phyloP scores from a whole-genome alignment of 139 green algal genomes.

The Volvox reticuliferus region DNA sequence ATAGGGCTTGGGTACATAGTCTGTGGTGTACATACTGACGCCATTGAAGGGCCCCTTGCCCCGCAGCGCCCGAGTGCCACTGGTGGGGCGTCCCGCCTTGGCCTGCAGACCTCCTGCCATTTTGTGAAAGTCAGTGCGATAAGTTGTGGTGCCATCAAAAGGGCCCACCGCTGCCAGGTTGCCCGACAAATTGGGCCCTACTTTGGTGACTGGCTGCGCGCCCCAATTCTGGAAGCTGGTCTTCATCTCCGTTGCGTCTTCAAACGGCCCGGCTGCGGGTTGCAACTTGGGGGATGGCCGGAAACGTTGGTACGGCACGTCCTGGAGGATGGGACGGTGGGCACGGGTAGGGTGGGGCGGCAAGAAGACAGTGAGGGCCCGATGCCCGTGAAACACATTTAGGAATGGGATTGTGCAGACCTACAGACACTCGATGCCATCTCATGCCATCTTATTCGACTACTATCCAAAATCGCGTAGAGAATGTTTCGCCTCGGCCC shows the following conservation, averaged over 20 bases:
- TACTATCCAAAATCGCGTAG: too few species aligned
- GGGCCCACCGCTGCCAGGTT: background rate
- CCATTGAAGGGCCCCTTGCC: background rate
- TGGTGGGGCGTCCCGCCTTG: background rate
- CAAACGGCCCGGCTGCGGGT: conserved; percentile 7
- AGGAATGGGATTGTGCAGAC: too few species aligned
- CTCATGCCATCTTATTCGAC: too few species aligned
- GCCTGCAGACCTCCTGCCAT: background rate
- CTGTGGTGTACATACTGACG: background rate
- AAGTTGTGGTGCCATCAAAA: conserved; percentile 37
- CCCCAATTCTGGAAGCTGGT: conserved; percentile 37
- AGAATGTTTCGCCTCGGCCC: too few species aligned
- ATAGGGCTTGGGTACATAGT: conserved; percentile 26
- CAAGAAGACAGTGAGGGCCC: too few species aligned
- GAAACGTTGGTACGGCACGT: conserved; percentile 39
- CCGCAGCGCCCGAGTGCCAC: background rate
- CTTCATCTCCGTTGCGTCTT: conserved; percentile 30
- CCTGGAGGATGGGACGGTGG: background rate
- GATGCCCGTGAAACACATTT: too few species aligned
- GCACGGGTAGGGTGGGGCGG: too few species aligned
- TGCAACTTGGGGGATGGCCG: background rate
- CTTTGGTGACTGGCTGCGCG: background rate
- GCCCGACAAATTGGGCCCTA: background rate
- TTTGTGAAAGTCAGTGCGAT: conserved; percentile 33
- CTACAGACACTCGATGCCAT: too few species aligned